Evolutionary conservation across 2,329 filamentous ascomycete species (phyloP), one percentile per base, ranked within the genome.

Genomic region (Corinectria fuckeliana): DNA sequence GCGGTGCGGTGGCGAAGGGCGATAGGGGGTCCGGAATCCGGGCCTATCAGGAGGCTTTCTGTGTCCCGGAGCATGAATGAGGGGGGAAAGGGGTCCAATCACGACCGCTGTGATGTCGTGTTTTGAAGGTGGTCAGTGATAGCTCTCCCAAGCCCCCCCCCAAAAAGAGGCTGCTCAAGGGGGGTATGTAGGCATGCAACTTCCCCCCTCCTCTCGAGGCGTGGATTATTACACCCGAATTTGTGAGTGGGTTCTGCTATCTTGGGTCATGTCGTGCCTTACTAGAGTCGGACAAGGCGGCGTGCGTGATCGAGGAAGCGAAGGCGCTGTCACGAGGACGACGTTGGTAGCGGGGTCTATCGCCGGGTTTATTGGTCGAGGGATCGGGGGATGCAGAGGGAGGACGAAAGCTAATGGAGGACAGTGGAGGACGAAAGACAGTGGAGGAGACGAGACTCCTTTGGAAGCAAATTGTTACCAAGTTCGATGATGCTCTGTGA

Each of bases 1-100:
- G 54, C 56, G 49, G 67, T 69, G 54, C 56, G 49, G 67, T 69
- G 63, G 67, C 65, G 53, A 69, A n/a, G n/a, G 62, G 65, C 61
- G 50, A 50, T 52, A 52, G 50, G 59, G 58, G 67, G 54, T 38
- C n/a, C 25, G 34, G 18, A 6, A 8, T 3, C 28, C n/a, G 28
- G 48, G 25, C 50, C 26, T 53, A 41, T 53, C 11, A 52, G 47
- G 34, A 42, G 41, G n/a, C n/a, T 34, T 58, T 52, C 36, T 28
- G 41, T 23, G 42, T 16, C 28, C 26, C 36, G 36, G 26, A 50
- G 50, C 56, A 50, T 52, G 39, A 48, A 34, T 38, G 21, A 53
- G 50, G 36, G 20, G 44, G 48, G n/a, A n/a, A 20, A 18, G 18
- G 14, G 36, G 44, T 20, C 56, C 44, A 58, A 41, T 50, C 56